Percentiles rank a stretch among this genome's conserved stretches.
phyloP scores from a whole-genome alignment of 208 protist genomes.

The Chromosphaera perkinsii region DNA sequence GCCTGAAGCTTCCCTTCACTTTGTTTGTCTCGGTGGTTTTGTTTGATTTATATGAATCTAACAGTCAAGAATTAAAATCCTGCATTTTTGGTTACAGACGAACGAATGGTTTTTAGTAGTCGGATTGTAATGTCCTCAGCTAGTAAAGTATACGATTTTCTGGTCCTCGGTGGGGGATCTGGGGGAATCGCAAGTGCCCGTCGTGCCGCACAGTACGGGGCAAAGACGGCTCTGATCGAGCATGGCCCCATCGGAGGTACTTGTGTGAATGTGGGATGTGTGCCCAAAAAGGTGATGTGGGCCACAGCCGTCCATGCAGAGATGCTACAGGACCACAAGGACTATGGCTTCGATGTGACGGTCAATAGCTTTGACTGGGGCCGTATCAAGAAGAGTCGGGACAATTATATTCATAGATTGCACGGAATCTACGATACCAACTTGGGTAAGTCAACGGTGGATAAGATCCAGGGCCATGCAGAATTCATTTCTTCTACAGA shows the following conservation, averaged over 20 bases:
- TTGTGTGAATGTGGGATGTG: slow-evolving; percentile 69
- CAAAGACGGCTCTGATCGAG: slow-evolving; percentile 21
- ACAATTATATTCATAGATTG: slow-evolving; percentile 57
- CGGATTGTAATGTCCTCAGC: no score
- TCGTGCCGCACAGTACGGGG: slow-evolving; percentile 31
- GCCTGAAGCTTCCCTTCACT: no score
- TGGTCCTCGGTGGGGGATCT: slow-evolving; percentile 42
- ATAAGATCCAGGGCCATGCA: slow-evolving; percentile 43
- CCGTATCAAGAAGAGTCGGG: slow-evolving; percentile 42
- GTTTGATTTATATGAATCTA: no score
- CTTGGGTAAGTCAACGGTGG: slow-evolving; percentile 31
- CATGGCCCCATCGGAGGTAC: slow-evolving; percentile 35
- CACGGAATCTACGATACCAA: slow-evolving; percentile 63
- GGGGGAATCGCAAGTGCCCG: slow-evolving; percentile 34
- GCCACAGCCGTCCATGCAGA: slow-evolving; percentile 45
- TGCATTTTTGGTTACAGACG: no score
- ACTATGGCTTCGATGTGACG: slow-evolving; percentile 54
- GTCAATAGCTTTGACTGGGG: slow-evolving; percentile 14
- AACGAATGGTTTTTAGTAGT: no score
- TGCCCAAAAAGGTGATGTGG: slow-evolving; percentile 74
- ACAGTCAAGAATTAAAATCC: no score
- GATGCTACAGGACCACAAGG: slow-evolving; percentile 44
- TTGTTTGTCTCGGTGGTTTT: no score
- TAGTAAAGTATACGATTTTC: slow-evolving; percentile 21
- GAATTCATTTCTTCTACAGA: slow-evolving; percentile 44